Evolutionary conservation across 352 stramenopile genomes (phyloP).

Genomic region (Globisporangium echinulatum): DNA sequence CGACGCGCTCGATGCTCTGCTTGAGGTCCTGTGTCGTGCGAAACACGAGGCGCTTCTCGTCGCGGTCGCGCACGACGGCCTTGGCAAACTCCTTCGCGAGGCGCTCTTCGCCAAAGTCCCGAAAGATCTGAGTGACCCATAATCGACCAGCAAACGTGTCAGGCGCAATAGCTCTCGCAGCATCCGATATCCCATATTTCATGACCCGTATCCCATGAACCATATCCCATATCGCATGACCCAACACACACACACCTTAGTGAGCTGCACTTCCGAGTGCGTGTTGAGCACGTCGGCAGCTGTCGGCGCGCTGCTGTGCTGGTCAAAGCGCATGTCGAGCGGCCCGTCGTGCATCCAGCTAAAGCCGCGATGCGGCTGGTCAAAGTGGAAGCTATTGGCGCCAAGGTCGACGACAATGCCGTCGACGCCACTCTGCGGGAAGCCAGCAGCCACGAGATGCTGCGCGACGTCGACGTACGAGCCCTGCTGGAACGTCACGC

Average conservation of each 20-base stretch:
- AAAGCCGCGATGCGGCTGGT: conserved; percentile 58
- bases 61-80: conserved; percentile 63
- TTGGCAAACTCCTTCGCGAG: conserved; percentile 79
- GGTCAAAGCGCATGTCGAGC: conserved; percentile 79
- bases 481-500: conserved; percentile 48
- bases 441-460: conserved; percentile 31
- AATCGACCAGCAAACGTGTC: no score
- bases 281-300: conserved; percentile 65
- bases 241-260: conserved; percentile 9
- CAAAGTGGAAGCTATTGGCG: conserved; percentile 82
- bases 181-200: no score
- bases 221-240: no score
- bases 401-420: conserved; percentile 75
- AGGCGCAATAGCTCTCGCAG: no score
- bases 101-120: conserved; percentile 59
- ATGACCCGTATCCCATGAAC: no score
- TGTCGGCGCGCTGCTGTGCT: conserved; percentile 23
- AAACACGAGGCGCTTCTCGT: conserved; percentile 42
- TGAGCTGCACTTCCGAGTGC: conserved; percentile 69
- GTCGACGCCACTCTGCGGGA: conserved; percentile 39
- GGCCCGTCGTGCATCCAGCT: conserved; percentile 68
- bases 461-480: conserved; percentile 51
- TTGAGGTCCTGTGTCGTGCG: conserved; percentile 56
- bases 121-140: conserved; percentile 34
- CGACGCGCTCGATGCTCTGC: conserved; percentile 71